Conservation (phyloP, 2,329 filamentous ascomycete species). For the Trichoderma polysporum region DNA sequence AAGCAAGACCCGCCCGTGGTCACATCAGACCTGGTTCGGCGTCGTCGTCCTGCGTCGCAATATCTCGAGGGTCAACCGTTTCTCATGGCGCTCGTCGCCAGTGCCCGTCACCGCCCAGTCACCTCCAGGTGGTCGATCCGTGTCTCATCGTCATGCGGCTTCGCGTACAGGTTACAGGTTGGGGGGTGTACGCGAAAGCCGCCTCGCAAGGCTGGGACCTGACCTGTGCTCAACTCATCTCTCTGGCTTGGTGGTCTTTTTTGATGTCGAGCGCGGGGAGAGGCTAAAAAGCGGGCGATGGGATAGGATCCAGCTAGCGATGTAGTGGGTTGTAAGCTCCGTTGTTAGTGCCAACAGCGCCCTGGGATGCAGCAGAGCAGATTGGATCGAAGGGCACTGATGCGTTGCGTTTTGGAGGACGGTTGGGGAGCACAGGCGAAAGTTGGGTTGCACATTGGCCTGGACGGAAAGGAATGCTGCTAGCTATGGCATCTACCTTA, state of each 20-base stretch:
- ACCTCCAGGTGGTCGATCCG: not conserved
- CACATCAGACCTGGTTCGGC: not conserved
- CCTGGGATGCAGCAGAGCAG: not conserved
- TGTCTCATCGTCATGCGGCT: conserved; percentile 9
- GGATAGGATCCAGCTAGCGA: conserved; percentile 9
- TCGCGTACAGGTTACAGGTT: not conserved
- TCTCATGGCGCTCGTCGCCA: not conserved
- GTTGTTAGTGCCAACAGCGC: not conserved
- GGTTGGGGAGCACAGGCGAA: not conserved
- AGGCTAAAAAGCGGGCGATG: conserved; percentile 16
- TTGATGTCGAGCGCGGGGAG: conserved; percentile 15
- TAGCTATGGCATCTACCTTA: too few species aligned
- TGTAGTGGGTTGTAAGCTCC: conserved; percentile 4
- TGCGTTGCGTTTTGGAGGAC: too few species aligned
- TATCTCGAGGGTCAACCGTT: not conserved
- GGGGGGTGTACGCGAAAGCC: not conserved
- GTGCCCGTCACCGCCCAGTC: not conserved
- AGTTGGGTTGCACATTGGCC: not conserved
- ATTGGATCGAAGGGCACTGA: too few species aligned
- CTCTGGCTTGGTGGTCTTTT: not conserved
- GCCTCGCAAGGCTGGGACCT: conserved; percentile 14
- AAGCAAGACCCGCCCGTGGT: not conserved
- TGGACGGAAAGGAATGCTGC: not conserved
- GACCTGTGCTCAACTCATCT: not conserved
- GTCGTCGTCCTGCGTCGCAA: not conserved